Conservation (phyloP, 1,139 yeast genomes). For the Candida mesenterica region DNA sequence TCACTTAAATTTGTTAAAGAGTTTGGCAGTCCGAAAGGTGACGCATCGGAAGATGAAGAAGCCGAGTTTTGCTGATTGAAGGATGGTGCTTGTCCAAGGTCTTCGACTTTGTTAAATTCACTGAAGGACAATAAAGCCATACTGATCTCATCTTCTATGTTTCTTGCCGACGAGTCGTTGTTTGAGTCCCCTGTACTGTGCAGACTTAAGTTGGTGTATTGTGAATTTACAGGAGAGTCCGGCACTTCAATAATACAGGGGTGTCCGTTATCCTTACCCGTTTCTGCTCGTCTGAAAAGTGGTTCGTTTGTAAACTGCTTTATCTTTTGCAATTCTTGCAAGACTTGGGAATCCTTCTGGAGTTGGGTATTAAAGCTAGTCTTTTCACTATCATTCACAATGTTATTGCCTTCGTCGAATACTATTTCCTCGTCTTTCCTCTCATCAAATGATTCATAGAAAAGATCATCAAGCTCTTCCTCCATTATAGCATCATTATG, state of each 20-base stretch:
- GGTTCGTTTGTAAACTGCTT: too few species aligned
- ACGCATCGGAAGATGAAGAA: constrained; percentile 12
- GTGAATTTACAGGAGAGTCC: too few species aligned
- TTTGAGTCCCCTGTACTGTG: neutral
- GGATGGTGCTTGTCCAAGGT: constrained; percentile 3
- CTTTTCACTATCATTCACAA: too few species aligned
- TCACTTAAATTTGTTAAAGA: constrained; percentile 11
- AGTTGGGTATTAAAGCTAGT: too few species aligned
- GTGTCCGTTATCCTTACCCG: too few species aligned
- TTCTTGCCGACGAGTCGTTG: neutral
- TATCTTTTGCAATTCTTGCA: too few species aligned
- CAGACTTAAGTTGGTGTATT: too few species aligned
- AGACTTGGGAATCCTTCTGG: too few species aligned
- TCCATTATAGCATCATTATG: neutral
- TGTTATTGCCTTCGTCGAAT: too few species aligned
- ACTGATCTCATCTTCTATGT: constrained; percentile 22
- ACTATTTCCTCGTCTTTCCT: constrained; percentile 4
- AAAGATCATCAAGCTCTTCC: constrained; percentile 2
- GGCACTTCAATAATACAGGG: too few species aligned
- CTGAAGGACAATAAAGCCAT: constrained; percentile 20
- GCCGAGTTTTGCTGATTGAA: constrained; percentile 3
- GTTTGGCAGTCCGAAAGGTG: constrained; percentile 20
- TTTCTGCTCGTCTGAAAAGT: too few species aligned
- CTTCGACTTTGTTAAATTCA: constrained; percentile 15
- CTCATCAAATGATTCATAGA: constrained; percentile 10